Base-by-base conservation (phyloP, 129 eudicot genomes). In the Calendula officinalis region DNA sequence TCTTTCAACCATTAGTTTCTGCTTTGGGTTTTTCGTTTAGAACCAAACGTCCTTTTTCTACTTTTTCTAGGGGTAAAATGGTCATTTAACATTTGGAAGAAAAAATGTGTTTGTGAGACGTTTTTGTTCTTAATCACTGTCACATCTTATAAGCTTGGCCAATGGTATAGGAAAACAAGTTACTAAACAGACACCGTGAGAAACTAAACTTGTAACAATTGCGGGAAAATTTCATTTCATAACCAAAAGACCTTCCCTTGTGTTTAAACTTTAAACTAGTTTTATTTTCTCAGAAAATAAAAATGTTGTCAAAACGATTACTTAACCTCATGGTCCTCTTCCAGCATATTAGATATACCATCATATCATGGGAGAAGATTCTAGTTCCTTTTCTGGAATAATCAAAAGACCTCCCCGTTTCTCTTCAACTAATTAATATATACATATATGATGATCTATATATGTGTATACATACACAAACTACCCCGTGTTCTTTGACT, bases 1-100 rank as follows among this genome's bases (percentile, higher is more conserved):
- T 30, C 27, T 73, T 45, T 64, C 60, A 64, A 64, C 60, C 67
- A 65, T 48, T 46, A 50, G 3, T 10, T 35, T 60, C 7, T 39
- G 52, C 6, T 27, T 56, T 42, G 13, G 17, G 30, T 22, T 32
- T 32, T 34, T 42, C 57, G 41, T 59, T 36, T 30, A 17, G 7
- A 7, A 27, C 17, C 37, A 50, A 66, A 40, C 22, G 38, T 37
- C 42, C 27, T 44, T 51, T 50, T 42, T 43, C 27, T 35, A 15
- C 36, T 54, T 37, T 11, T 9, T 4, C 30, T 27, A 4, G 40
- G 33, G 33, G 12, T 53, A 52, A 51, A n/a, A 12, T 48, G 2
- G 1, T 46, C 52, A 12, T 34, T 22, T 22, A 0, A 22, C 30
- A 22, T 22, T 22, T 1, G 2, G 30, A 22, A 22, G 30, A 22